Evolutionary conservation across 306 rosid species (phyloP).

Genomic region (Vigna unguiculata): DNA sequence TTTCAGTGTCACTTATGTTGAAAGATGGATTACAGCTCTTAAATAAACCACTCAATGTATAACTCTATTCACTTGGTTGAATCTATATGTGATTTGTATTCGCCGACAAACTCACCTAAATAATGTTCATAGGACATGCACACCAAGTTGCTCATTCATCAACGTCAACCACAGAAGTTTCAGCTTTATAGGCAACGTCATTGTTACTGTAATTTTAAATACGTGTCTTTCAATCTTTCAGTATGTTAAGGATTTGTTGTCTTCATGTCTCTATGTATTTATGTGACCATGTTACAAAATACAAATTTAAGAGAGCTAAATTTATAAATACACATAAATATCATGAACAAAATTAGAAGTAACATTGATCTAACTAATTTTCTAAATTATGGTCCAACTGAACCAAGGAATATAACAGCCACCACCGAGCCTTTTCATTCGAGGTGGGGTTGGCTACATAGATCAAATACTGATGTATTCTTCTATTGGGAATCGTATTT

Average conservation of each 20-base stretch:
- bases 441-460: background rate
- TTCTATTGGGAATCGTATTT: background rate
- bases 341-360: background rate
- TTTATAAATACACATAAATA: background rate
- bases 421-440: background rate
- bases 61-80: too few relatives aligned
- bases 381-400: background rate
- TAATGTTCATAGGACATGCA: too few relatives aligned
- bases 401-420: background rate
- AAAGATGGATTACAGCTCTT: too few relatives aligned
- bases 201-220: too few relatives aligned
- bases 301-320: background rate
- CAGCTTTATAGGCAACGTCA: too few relatives aligned
- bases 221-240: too few relatives aligned
- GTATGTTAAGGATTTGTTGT: constrained; percentile 4
- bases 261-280: background rate
- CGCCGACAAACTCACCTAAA: too few relatives aligned
- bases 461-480: background rate
- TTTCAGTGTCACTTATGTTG: too few relatives aligned
- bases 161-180: too few relatives aligned
- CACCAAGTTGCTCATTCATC: too few relatives aligned
- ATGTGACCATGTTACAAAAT: background rate
- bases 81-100: too few relatives aligned
- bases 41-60: too few relatives aligned
- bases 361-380: background rate